phyloP scores from a whole-genome alignment of 208 protist genomes.

The Acanthamoeba sp. region DNA sequence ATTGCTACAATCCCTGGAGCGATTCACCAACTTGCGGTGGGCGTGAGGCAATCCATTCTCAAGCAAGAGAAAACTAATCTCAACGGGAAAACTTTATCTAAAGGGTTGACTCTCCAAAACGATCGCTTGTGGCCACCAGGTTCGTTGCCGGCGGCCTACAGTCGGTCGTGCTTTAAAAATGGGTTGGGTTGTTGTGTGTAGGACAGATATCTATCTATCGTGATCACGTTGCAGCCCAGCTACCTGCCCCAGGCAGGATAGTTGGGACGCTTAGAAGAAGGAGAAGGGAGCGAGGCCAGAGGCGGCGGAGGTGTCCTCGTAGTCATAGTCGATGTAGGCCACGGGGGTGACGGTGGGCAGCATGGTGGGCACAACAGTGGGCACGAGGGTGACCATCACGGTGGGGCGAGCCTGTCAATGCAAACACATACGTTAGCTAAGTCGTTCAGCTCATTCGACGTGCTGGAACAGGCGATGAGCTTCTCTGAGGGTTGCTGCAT shows the following conservation, averaged over 20 bases:
- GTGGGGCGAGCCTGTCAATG: neutral
- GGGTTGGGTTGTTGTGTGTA: too few species aligned
- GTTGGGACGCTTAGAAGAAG: neutral
- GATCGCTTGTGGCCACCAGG: too few species aligned
- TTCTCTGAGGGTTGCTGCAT: neutral
- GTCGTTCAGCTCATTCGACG: too few species aligned
- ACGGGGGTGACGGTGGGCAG: slow-evolving; percentile 29
- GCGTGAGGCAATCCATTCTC: too few species aligned
- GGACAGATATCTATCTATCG: neutral
- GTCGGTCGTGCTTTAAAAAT: too few species aligned
- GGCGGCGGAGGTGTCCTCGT: neutral
- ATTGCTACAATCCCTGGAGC: too few species aligned
- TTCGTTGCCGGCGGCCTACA: too few species aligned
- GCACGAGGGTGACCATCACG: neutral
- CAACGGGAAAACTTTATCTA: too few species aligned
- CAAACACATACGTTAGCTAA: neutral
- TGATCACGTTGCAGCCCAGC: too few species aligned
- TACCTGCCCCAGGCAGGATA: neutral
- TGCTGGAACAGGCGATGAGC: neutral
- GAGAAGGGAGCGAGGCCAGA: neutral
- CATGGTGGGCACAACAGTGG: neutral
- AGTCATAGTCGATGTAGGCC: slow-evolving; percentile 21
- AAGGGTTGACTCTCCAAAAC: too few species aligned
- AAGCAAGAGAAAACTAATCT: too few species aligned
- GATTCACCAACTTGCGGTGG: too few species aligned